phyloP scores from a whole-genome alignment of 257 asterid species.

The Lithospermum erythrorhizon region DNA sequence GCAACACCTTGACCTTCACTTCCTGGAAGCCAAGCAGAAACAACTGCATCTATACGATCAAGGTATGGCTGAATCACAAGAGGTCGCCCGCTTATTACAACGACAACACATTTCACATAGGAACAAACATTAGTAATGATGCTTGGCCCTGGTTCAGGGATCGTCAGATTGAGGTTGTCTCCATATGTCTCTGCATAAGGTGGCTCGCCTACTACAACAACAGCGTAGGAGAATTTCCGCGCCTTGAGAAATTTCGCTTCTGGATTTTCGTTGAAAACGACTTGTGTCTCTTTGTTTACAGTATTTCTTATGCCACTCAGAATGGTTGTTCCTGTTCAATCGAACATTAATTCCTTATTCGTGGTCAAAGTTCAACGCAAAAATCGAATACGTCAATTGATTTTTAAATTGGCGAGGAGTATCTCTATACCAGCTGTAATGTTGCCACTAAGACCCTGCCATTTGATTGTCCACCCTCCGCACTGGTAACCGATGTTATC shows the following conservation, averaged over 20 bases:
- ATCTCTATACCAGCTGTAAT: constrained; percentile 39
- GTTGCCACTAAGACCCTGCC: constrained; percentile 35
- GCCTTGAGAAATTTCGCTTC: constrained; percentile 15
- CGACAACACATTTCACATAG: constrained; percentile 27
- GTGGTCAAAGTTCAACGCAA: too few relatives aligned
- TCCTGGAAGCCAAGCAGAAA: neutral
- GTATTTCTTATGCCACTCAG: constrained; percentile 27
- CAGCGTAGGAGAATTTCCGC: constrained; percentile 22
- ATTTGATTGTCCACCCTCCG: constrained; percentile 65
- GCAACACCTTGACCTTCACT: neutral
- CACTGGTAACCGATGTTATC: constrained; percentile 49
- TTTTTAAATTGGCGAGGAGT: too few relatives aligned
- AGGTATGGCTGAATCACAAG: neutral
- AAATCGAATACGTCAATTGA: too few relatives aligned
- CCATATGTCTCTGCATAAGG: constrained; percentile 41
- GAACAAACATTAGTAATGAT: constrained; percentile 26
- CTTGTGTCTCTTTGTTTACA: constrained; percentile 26
- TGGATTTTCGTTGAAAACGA: constrained; percentile 29
- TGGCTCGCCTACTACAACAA: constrained; percentile 43
- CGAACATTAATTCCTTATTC: too few relatives aligned
- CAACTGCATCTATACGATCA: neutral
- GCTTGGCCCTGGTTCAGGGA: constrained; percentile 30
- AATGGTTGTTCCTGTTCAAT: constrained; percentile 48
- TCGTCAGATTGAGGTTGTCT: constrained; percentile 34
- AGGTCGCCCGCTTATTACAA: constrained; percentile 28